Evolutionary conservation across 108 stramenopile species (phyloP), one percentile per base, ranked within the genome.

Genomic region (Conticribra weissflogii): DNA sequence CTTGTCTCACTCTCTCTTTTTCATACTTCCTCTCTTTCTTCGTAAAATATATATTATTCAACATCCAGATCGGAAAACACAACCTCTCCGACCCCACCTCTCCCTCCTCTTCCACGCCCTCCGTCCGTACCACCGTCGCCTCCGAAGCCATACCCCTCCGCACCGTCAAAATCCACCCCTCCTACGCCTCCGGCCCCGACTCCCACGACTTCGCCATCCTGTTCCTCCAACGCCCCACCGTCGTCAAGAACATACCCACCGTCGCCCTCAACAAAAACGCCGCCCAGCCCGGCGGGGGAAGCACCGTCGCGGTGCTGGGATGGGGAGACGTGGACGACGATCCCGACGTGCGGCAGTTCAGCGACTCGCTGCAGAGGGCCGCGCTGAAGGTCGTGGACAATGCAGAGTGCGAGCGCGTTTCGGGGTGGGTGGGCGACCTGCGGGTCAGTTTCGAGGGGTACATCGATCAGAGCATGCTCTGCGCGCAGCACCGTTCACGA

Each of bases 401-500:
- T 17, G 0, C 3, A 19, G 31, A 36, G 22, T 68, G 68, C 25
- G 30, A n/a, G 47, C n/a, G 30, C 29, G 30, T 30, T 31, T 19
- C 29, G 56, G 27, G 28, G 14, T 49, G 21, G 7, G 48, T 49
- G 18, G 28, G 30, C 25, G 2, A 30, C 27, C 32, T 17, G 12
- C 50, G 22, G 23, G 3, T 29, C 2, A 47, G 46, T 45, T 29
- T 29, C 46, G 28, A 32, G 56, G 57, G 19, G 7, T 14, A 5
- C 21, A 59, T 68, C 23, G n/a, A 49, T 50, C 29, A 58, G 34
- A 21, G 15, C 0, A 71, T 71, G 70, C 49, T 71, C 24, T 71
- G 70, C 27, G 70, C 61, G 4, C 19, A 2, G 51, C 25, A 54
- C 46, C 34, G 9, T 0, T 25, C 14, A 22, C 19, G 28, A 25